Evolutionary conservation across 805 yeast genomes (phyloP).

Genomic region (Diddensiella transvaalensis): DNA sequence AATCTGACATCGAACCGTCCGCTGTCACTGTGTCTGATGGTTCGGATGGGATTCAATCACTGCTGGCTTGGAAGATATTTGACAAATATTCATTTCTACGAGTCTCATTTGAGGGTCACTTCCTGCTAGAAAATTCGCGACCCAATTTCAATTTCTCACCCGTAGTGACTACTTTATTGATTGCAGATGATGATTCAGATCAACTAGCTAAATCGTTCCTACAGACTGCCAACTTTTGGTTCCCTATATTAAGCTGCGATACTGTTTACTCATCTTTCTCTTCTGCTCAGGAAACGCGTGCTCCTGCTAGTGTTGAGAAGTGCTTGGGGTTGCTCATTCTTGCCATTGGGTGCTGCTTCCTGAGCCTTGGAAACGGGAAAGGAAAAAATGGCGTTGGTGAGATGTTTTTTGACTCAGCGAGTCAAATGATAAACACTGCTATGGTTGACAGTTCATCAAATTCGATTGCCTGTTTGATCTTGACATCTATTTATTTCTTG

Average conservation of each 20-base stretch:
- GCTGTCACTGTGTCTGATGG: not conserved
- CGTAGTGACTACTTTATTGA: not conserved
- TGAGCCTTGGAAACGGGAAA: not conserved
- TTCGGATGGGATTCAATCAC: not conserved
- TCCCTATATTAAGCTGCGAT: not conserved
- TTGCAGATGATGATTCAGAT: not conserved
- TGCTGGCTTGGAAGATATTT: not conserved
- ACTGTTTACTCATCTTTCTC: not conserved
- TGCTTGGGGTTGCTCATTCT: not conserved
- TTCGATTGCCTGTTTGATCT: not conserved
- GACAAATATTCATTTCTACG: not conserved
- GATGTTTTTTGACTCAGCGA: not conserved
- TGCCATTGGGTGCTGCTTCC: not conserved
- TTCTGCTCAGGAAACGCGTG: not conserved
- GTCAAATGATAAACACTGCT: not conserved
- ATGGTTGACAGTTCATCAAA: not conserved
- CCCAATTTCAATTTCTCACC: not conserved
- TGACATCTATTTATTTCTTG: not conserved
- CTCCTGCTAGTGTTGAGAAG: not conserved
- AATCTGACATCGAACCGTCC: not conserved
- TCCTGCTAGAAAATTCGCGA: not conserved
- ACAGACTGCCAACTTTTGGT: not conserved
- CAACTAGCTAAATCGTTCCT: not conserved
- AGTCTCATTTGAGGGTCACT: not conserved
- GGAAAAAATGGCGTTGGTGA: not conserved